phyloP scores from a whole-genome alignment of 345 rosid species.

The Murraya koenigii region DNA sequence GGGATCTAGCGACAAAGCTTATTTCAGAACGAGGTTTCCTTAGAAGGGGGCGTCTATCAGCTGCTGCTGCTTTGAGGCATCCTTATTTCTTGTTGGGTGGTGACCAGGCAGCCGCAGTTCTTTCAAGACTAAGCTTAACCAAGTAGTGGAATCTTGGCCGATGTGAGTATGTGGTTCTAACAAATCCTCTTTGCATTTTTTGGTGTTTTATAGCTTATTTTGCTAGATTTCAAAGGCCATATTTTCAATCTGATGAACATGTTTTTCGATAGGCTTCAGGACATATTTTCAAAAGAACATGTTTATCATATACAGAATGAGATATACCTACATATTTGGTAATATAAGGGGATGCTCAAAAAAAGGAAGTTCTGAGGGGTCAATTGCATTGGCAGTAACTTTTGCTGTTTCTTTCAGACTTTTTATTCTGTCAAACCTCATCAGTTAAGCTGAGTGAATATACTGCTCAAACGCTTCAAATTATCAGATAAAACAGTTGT shows the following conservation, averaged over 20 bases:
- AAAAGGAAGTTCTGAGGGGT: not conserved
- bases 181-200: not conserved
- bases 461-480: not conserved
- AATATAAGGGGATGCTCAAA: not conserved
- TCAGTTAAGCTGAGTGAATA: not conserved
- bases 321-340: not conserved
- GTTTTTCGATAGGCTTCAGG: not conserved
- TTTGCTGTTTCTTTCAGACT: not conserved
- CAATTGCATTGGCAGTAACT: not conserved
- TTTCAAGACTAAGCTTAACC: constrained; percentile 69
- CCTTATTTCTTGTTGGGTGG: constrained; percentile 91
- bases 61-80: constrained; percentile 85
- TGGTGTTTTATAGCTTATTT: not conserved
- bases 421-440: not conserved
- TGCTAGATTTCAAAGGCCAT: not conserved
- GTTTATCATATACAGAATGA: not conserved
- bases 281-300: constrained; percentile 6
- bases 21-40: constrained; percentile 77
- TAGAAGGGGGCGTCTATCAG: constrained; percentile 86
- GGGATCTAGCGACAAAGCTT: constrained; percentile 89
- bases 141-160: constrained; percentile 30
- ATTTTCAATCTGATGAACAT: constrained; percentile 1
- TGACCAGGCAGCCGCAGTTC: constrained; percentile 90
- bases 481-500: not conserved
- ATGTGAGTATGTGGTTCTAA: constrained; percentile 14